These are phyloP conservation scores for Aspergillus hancockii DNA, from an alignment of 495 filamentous ascomycete species.

Conservation along the genomic window DNA sequence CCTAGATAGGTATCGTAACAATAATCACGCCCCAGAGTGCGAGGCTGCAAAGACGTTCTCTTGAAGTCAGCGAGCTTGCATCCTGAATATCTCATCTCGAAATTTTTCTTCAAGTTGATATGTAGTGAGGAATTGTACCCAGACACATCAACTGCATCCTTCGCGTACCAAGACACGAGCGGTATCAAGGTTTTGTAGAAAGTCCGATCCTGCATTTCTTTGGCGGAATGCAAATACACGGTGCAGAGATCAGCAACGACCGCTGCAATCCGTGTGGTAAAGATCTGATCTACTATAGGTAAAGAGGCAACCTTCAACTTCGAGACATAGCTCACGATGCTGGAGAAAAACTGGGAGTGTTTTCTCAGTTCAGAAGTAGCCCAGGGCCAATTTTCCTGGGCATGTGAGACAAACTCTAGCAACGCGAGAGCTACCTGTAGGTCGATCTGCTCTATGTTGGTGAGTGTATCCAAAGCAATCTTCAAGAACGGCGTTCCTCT, in stretches of 20 bases:
- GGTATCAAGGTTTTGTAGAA: conserved; percentile 70
- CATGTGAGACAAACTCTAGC: conserved; percentile 79
- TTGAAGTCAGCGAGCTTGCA: conserved; percentile 75
- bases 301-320: conserved; percentile 53
- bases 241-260: conserved; percentile 84
- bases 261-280: conserved; percentile 72
- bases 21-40: conserved; percentile 68
- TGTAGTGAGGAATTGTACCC: conserved; percentile 87
- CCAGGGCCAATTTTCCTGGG: conserved; percentile 93
- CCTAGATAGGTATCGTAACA: conserved; percentile 80
- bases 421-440: conserved; percentile 66
- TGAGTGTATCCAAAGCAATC: conserved; percentile 73
- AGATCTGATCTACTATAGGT: conserved; percentile 43
- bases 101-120: conserved; percentile 78
- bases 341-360: conserved; percentile 68
- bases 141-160: conserved; percentile 69
- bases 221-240: conserved; percentile 83
- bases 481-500: conserved; percentile 65
- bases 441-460: conserved; percentile 62
- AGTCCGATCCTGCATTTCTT: conserved; percentile 65
- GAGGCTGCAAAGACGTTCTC: conserved; percentile 62
- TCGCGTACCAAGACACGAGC: conserved; percentile 72
- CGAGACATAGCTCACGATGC: conserved; percentile 68
- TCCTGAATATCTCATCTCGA: conserved; percentile 70
- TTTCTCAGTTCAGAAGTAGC: conserved; percentile 74